Conservation (phyloP, 495 filamentous ascomycete genomes). For the Poronia punctata region DNA sequence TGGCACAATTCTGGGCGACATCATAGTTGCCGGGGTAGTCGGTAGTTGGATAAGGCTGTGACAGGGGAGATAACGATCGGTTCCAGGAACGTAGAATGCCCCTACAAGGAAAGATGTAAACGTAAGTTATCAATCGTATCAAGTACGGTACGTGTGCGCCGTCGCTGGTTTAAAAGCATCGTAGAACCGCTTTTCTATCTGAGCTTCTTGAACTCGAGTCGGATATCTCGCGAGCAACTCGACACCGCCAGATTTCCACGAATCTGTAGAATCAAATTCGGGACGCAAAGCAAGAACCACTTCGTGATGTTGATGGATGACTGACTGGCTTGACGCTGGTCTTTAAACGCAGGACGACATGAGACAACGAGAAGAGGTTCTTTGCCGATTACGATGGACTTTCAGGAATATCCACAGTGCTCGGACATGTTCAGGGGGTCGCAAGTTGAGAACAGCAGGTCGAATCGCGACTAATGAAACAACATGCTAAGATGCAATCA, state of each 20-base stretch:
- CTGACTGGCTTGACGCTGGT: slow-evolving; percentile 4
- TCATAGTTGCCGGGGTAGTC: neutral
- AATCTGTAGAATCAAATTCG: neutral
- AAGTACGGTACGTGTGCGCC: neutral
- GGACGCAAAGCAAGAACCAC: neutral
- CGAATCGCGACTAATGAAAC: slow-evolving; percentile 1
- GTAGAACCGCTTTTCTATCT: too few relatives aligned
- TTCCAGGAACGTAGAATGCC: slow-evolving; percentile 21
- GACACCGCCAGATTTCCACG: slow-evolving; percentile 6
- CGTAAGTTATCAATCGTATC: slow-evolving; percentile 13
- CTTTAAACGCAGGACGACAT: neutral
- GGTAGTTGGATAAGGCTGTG: slow-evolving; percentile 15
- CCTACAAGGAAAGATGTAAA: slow-evolving; percentile 19
- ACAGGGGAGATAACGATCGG: slow-evolving; percentile 14
- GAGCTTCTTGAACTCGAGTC: slow-evolving; percentile 7
- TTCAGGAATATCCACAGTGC: too few relatives aligned
- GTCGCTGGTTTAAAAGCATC: neutral
- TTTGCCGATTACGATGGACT: slow-evolving; percentile 1
- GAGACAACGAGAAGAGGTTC: slow-evolving; percentile 5
- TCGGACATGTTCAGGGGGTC: neutral
- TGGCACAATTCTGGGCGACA: slow-evolving; percentile 1
- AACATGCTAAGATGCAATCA: slow-evolving; percentile 38
- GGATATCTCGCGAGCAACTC: too few relatives aligned
- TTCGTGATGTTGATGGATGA: slow-evolving; percentile 5
- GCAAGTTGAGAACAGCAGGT: neutral